Percentiles rank a stretch among this genome's conserved stretches.
phyloP scores from a whole-genome alignment of 1,284 basidiomycete genomes.

The Cryptococcus deneoformans region DNA sequence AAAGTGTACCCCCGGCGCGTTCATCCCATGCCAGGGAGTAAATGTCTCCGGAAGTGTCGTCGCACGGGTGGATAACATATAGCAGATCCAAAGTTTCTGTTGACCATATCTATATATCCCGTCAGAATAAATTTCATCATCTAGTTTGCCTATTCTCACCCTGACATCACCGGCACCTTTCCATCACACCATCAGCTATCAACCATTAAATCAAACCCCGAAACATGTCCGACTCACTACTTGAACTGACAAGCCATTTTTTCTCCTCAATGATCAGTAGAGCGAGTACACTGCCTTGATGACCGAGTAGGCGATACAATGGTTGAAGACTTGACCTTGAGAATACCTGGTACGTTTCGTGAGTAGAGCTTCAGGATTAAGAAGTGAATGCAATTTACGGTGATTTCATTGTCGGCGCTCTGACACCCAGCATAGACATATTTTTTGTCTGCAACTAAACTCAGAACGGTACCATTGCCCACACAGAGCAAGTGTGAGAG shows the following conservation, averaged over 20 bases:
- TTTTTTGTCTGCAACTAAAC: slow-evolving; percentile 66
- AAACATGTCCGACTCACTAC: slow-evolving; percentile 26
- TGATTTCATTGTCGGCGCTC: slow-evolving; percentile 68
- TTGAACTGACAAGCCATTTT: slow-evolving; percentile 80
- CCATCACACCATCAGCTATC: neutral
- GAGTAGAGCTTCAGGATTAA: neutral
- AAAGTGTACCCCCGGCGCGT: slow-evolving; percentile 65
- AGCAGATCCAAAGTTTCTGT: slow-evolving; percentile 66
- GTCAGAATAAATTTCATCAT: neutral
- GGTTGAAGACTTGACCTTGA: slow-evolving; percentile 67
- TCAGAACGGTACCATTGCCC: slow-evolving; percentile 57
- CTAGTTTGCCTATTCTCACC: slow-evolving; percentile 50
- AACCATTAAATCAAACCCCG: neutral
- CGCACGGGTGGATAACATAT: slow-evolving; percentile 76
- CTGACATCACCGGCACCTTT: slow-evolving; percentile 79
- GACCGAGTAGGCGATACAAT: slow-evolving; percentile 72
- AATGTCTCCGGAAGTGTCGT: slow-evolving; percentile 85
- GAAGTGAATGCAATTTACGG: slow-evolving; percentile 28
- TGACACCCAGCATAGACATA: slow-evolving; percentile 85
- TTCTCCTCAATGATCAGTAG: slow-evolving; percentile 72
- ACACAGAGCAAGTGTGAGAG: slow-evolving; percentile 47
- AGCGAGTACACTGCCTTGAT: slow-evolving; percentile 79
- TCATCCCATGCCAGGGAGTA: slow-evolving; percentile 83
- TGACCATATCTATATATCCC: slow-evolving; percentile 69
- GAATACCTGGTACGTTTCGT: slow-evolving; percentile 63